phyloP scores from a whole-genome alignment of 2,329 filamentous ascomycete genomes.

The Torrubiellomyces zombiae region DNA sequence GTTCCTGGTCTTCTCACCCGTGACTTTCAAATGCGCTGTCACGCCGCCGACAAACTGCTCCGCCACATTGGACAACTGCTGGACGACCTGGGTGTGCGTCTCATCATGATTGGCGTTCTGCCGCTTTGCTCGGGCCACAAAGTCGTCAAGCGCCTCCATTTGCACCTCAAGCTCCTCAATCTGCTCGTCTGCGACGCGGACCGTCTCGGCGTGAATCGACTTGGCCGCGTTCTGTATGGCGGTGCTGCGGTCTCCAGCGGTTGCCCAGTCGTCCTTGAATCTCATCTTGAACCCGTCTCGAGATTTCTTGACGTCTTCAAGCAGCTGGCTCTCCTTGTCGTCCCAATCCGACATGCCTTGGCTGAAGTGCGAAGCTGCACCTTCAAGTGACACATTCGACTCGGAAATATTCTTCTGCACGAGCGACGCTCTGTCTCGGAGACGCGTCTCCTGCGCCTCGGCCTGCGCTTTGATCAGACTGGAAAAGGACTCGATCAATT shows the following conservation, averaged over 20 bases:
- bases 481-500: constrained; percentile 60
- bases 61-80: constrained; percentile 48
- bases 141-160: constrained; percentile 79
- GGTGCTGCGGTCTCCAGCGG: constrained; percentile 63
- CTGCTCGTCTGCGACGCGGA: constrained; percentile 79
- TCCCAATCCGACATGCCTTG: constrained; percentile 62
- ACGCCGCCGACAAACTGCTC: constrained; percentile 58
- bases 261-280: constrained; percentile 74
- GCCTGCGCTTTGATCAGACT: constrained; percentile 60
- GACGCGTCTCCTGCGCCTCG: constrained; percentile 53
- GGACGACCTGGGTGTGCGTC: constrained; percentile 50
- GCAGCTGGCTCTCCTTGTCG: constrained; percentile 47
- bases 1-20: constrained; percentile 49
- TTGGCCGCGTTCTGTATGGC: constrained; percentile 71
- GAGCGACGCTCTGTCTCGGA: constrained; percentile 43
- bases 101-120: constrained; percentile 69
- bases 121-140: constrained; percentile 63
- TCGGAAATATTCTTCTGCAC: constrained; percentile 47
- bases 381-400: constrained; percentile 48
- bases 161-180: constrained; percentile 75
- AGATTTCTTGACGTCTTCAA: constrained; percentile 55
- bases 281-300: constrained; percentile 64
- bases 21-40: constrained; percentile 50
- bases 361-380: constrained; percentile 47
- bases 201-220: constrained; percentile 78